Conservation (phyloP, 2,329 filamentous ascomycete genomes). For the Aureobasidium vineae region DNA sequence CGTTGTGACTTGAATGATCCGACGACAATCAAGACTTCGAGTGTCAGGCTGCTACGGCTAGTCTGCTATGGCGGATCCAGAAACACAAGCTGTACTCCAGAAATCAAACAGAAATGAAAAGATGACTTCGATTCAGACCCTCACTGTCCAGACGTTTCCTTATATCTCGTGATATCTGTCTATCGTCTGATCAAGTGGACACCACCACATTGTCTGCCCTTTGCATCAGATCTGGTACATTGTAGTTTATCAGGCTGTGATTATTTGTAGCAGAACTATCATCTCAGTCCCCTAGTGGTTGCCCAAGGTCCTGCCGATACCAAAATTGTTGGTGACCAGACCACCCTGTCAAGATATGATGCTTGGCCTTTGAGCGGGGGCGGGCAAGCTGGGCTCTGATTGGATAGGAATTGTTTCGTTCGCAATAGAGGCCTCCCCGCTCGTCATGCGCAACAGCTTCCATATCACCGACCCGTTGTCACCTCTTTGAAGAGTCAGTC, state of each 20-base stretch:
- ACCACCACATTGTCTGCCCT: no score
- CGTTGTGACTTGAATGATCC: neutral
- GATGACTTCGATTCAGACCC: neutral
- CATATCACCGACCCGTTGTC: neutral
- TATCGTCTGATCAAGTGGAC: neutral
- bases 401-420: conserved; percentile 1
- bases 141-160: neutral
- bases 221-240: no score
- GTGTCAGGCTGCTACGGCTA: neutral
- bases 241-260: no score
- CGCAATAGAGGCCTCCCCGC: neutral
- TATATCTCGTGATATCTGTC: neutral
- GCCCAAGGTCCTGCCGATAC: no score
- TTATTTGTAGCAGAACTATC: neutral
- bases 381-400: neutral
- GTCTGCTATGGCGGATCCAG: neutral
- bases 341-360: neutral
- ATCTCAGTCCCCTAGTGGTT: neutral
- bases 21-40: neutral
- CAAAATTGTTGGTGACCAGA: neutral
- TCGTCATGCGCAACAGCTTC: conserved; percentile 19
- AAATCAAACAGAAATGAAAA: neutral
- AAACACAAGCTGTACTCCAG: neutral
- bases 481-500: neutral
- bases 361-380: neutral